These are phyloP conservation scores for Pichia ethanolica DNA, from an alignment of 805 yeast species.

Conservation along the genomic window DNA sequence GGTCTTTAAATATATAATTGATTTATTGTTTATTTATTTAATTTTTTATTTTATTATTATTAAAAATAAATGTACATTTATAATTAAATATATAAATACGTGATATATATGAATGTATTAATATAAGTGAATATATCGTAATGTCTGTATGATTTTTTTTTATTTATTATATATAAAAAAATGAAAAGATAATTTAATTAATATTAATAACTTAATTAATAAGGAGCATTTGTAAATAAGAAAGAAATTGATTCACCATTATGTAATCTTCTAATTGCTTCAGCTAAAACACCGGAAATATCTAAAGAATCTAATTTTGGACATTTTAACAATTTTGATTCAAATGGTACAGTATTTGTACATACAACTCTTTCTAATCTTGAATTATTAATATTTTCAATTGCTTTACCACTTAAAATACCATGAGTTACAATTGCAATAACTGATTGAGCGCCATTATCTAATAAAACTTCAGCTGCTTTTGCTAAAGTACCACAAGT, in stretches of 20 bases:
- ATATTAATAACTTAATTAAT: slow-evolving; percentile 10
- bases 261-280: slow-evolving; percentile 76
- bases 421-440: slow-evolving; percentile 84
- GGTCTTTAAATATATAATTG: slow-evolving; percentile 27
- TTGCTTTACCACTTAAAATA: slow-evolving; percentile 67
- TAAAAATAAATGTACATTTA: no score
- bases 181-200: neutral
- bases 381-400: slow-evolving; percentile 61
- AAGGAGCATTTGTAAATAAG: slow-evolving; percentile 63
- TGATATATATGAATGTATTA: neutral
- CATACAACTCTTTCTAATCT: slow-evolving; percentile 64
- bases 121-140: neutral
- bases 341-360: slow-evolving; percentile 75
- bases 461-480: slow-evolving; percentile 69
- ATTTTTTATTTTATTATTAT: no score
- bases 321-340: slow-evolving; percentile 49
- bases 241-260: slow-evolving; percentile 83
- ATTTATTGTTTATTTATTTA: no score
- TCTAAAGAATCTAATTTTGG: slow-evolving; percentile 64
- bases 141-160: neutral
- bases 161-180: neutral
- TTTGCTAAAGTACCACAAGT: slow-evolving; percentile 82
- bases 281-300: slow-evolving; percentile 68
- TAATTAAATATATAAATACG: neutral
- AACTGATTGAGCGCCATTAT: slow-evolving; percentile 62